Conservation (phyloP, 768 basidiomycete species). For the Pleurotus salmoneostramineus region DNA sequence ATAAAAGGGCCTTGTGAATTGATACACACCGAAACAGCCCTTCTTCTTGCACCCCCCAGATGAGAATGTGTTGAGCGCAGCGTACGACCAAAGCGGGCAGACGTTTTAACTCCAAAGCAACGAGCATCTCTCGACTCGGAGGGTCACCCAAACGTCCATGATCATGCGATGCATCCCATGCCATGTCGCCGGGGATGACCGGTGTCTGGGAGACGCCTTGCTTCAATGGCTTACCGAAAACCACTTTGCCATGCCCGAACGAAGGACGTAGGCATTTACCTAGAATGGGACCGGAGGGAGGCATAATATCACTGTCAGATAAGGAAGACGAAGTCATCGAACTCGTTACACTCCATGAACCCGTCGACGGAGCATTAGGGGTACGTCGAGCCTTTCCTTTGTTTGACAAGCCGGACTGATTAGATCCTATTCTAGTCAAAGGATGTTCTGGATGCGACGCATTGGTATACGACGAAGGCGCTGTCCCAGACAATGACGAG, state of each 20-base stretch:
- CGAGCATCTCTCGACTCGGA: constrained; percentile 19
- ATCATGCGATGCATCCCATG: constrained; percentile 9
- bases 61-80: constrained; percentile 77
- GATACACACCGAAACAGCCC: constrained; percentile 74
- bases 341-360: constrained; percentile 50
- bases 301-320: constrained; percentile 47
- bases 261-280: constrained; percentile 59
- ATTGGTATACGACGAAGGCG: constrained; percentile 33
- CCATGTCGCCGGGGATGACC: constrained; percentile 26
- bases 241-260: constrained; percentile 34
- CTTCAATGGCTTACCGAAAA: constrained; percentile 64
- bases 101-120: constrained; percentile 42
- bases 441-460: constrained; percentile 21
- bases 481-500: constrained; percentile 37
- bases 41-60: constrained; percentile 85
- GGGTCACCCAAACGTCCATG: constrained; percentile 10
- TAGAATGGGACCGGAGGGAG: constrained; percentile 42
- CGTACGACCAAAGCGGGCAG: constrained; percentile 77
- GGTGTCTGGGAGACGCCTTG: constrained; percentile 55
- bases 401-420: constrained; percentile 23
- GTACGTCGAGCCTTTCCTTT: constrained; percentile 43
- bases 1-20: background rate
- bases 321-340: constrained; percentile 36
- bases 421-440: constrained; percentile 36
- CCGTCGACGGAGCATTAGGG: constrained; percentile 54